Conservation (phyloP, 768 basidiomycete genomes). For the Neoboletus magnificus region DNA sequence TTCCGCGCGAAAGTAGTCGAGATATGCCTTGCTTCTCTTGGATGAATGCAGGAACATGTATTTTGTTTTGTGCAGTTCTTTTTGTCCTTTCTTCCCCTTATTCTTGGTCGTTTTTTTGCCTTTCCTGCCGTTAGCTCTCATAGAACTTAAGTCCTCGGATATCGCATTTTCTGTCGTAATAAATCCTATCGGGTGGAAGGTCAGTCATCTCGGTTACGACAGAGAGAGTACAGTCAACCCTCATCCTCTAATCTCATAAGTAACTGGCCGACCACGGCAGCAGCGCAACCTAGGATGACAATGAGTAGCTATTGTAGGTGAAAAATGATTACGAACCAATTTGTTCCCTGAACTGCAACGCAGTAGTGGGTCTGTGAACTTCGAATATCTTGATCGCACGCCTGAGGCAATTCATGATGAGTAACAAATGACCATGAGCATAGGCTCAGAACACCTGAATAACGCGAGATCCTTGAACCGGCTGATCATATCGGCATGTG, state of each 20-base stretch:
- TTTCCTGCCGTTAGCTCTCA: constrained; percentile 37
- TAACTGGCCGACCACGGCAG: constrained; percentile 54
- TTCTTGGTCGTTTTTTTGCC: constrained; percentile 40
- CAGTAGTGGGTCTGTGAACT: constrained; percentile 39
- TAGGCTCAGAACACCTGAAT: constrained; percentile 49
- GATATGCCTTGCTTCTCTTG: constrained; percentile 45
- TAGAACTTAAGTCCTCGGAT: constrained; percentile 48
- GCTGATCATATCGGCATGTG: constrained; percentile 53
- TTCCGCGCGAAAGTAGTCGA: constrained; percentile 68
- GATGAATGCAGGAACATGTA: constrained; percentile 56
- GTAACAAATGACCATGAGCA: background rate
- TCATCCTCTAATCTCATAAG: constrained; percentile 69
- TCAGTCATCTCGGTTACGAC: constrained; percentile 4
- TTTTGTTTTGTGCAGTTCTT: constrained; percentile 51
- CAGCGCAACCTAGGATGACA: constrained; percentile 45
- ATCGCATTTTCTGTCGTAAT: constrained; percentile 49
- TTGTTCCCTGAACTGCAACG: constrained; percentile 53
- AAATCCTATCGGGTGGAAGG: constrained; percentile 46
- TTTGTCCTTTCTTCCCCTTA: constrained; percentile 42
- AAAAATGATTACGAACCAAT: constrained; percentile 47
- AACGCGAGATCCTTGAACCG: constrained; percentile 68
- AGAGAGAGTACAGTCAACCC: constrained; percentile 39
- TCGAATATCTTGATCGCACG: constrained; percentile 72
- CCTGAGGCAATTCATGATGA: constrained; percentile 32
- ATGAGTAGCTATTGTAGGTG: constrained; percentile 3